Evolutionary conservation across 2,329 filamentous ascomycete species (phyloP), one percentile per base, ranked within the genome.

Genomic region (Elsinoe perseae): DNA sequence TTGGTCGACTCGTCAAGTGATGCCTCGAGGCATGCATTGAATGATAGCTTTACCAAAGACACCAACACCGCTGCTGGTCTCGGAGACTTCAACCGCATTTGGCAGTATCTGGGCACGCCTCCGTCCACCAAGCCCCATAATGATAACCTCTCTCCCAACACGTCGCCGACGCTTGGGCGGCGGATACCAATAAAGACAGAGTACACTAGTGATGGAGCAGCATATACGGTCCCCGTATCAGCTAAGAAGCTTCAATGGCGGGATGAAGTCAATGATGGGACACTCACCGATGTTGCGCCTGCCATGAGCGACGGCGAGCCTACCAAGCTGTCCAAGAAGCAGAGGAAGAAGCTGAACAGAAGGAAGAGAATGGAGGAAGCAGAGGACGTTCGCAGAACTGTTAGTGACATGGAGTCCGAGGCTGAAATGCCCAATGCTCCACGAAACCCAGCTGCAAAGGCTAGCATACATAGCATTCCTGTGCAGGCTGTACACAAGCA

Each of bases 31-130:
- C 44, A 53, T 20, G 54, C 57, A 30, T 52, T 58, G 50, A 56
- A 59, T 23, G 56, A 53, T 40, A 56, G 60, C 21, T 61, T 63
- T 42, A 60, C 60, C 42, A 61, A 54, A 16, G 42, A 36, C 32
- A 36, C 40, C 30, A 54, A 61, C 20, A 18, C 56, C 6, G 50
- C 58, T 3, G 52, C 59, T 4, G 60, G 62, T 10, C 61, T 78
- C 16, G 75, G 75, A n/a, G 70, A 74, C 59, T 77, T 78, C 60
- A 63, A 62, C 43, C 75, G 72, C 61, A 63, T 78, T n/a, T 78
- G 72, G 64, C 65, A 73, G 54, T 69, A 68, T 34, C 62, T 77
- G 18, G 74, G 73, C 28, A 66, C 71, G 7, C 61, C 68, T 9
- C 63, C 61, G 40, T n/a, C 53, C n/a, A 21, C 50, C 20, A 42